Conservation (phyloP, 805 yeast genomes). For the Starmera quercuum region DNA sequence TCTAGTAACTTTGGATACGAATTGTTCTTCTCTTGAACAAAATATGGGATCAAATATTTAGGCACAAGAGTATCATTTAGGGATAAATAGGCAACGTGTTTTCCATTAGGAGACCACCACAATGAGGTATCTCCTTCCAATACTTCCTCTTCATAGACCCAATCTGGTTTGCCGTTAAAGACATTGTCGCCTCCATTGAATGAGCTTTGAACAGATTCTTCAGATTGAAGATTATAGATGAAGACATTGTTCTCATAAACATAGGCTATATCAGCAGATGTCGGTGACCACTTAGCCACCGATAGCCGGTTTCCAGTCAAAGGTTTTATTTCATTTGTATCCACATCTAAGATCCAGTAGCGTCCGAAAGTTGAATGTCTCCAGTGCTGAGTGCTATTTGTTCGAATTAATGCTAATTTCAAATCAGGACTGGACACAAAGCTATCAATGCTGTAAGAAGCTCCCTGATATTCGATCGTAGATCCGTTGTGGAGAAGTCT, state of each 20-base stretch:
- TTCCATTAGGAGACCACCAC: slow-evolving; percentile 84
- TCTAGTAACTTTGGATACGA: slow-evolving; percentile 54
- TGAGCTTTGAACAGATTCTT: slow-evolving; percentile 39
- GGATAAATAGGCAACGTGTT: slow-evolving; percentile 53
- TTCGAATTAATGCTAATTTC: slow-evolving; percentile 46
- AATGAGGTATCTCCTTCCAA: slow-evolving; percentile 59
- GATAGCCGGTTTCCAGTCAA: slow-evolving; percentile 26
- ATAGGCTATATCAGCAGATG: slow-evolving; percentile 56
- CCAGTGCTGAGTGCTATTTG: slow-evolving; percentile 55
- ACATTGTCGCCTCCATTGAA: slow-evolving; percentile 60
- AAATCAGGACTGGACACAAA: slow-evolving; percentile 65
- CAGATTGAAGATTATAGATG: slow-evolving; percentile 31
- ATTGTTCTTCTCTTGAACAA: slow-evolving; percentile 43
- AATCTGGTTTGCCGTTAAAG: slow-evolving; percentile 86
- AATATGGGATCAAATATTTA: slow-evolving; percentile 67
- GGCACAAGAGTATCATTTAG: slow-evolving; percentile 72
- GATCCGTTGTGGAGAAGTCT: slow-evolving; percentile 43
- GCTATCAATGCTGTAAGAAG: slow-evolving; percentile 38
- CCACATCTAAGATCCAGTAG: slow-evolving; percentile 34
- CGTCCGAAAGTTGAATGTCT: slow-evolving; percentile 41
- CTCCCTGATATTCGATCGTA: slow-evolving; percentile 30
- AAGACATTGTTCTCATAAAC: slow-evolving; percentile 67
- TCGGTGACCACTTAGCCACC: slow-evolving; percentile 67
- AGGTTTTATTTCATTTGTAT: slow-evolving; percentile 12
- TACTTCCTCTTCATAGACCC: slow-evolving; percentile 94